Evolutionary conservation across 2,329 filamentous ascomycete genomes (phyloP).

Genomic region (Blumeriella jaapii): DNA sequence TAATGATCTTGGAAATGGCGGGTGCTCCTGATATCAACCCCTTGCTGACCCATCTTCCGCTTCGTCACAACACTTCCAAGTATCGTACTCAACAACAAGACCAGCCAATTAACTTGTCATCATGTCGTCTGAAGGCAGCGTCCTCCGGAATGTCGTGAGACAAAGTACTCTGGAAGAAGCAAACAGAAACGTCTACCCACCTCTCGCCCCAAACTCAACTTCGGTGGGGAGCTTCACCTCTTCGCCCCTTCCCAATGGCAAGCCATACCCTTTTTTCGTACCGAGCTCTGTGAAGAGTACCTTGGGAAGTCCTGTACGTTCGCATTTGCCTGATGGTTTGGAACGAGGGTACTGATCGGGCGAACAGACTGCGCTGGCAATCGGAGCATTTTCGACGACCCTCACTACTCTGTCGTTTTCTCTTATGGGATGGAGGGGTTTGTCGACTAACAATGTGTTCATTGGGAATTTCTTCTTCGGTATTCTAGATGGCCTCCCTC

Average conservation of each 20-base stretch:
- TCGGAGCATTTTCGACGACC: constrained; percentile 43
- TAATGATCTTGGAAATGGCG: too few relatives aligned
- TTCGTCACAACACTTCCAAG: too few relatives aligned
- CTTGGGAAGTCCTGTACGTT: constrained; percentile 20
- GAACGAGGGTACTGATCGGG: neutral
- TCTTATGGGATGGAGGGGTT: constrained; percentile 46
- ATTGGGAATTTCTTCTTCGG: too few relatives aligned
- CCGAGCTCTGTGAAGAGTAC: constrained; percentile 12
- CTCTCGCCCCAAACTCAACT: constrained; percentile 7
- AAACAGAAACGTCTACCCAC: constrained; percentile 8
- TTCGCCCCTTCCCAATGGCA: too few relatives aligned
- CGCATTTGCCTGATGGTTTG: neutral
- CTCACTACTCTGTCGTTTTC: constrained; percentile 39
- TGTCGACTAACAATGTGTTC: too few relatives aligned
- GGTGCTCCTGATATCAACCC: too few relatives aligned
- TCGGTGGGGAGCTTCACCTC: constrained; percentile 1
- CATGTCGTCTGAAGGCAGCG: constrained; percentile 11
- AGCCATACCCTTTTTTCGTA: constrained; percentile 12
- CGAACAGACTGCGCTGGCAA: constrained; percentile 34
- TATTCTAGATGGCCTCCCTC: too few relatives aligned
- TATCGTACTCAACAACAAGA: constrained; percentile 5
- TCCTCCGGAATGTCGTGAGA: constrained; percentile 9
- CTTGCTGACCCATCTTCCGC: too few relatives aligned
- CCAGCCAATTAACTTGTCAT: too few relatives aligned
- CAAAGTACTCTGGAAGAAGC: constrained; percentile 13